Conservation (phyloP, 2,329 filamentous ascomycete genomes). For the Colletotrichum tamarilloi region DNA sequence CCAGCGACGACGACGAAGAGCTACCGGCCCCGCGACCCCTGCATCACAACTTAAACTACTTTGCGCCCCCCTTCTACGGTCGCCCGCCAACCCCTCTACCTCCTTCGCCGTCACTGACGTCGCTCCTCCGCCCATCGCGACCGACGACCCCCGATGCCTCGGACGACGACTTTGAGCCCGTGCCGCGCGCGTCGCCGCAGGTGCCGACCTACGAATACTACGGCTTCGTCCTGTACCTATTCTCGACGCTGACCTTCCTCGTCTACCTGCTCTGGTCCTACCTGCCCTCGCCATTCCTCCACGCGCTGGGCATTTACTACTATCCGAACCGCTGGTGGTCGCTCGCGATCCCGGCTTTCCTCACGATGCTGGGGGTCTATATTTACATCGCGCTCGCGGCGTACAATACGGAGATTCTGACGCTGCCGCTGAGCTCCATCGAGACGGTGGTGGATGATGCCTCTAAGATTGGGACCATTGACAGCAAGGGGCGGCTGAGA, state of each 20-base stretch:
- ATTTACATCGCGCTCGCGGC: conserved; percentile 92
- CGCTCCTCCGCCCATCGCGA: conserved; percentile 88
- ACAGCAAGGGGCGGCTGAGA: conserved; percentile 70
- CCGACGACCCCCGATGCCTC: conserved; percentile 93
- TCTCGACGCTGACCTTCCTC: conserved; percentile 84
- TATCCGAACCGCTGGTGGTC: conserved; percentile 99
- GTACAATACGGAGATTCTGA: conserved; percentile 92
- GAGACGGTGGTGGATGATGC: conserved; percentile 95
- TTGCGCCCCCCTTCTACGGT: conserved; percentile 93
- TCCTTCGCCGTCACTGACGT: conserved; percentile 91
- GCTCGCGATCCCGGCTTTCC: conserved; percentile 88
- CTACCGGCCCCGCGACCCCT: conserved; percentile 54
- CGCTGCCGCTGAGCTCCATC: conserved; percentile 79
- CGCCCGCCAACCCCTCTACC: conserved; percentile 94
- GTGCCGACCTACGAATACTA: conserved; percentile 99
- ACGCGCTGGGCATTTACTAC: conserved; percentile 94
- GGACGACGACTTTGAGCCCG: conserved; percentile 82
- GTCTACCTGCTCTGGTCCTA: conserved; percentile 85
- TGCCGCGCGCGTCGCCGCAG: conserved; percentile 88
- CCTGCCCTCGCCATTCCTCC: conserved; percentile 89
- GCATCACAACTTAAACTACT: conserved; percentile 61
- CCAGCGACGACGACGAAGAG: conserved; percentile 40
- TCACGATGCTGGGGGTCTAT: conserved; percentile 89
- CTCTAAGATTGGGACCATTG: conserved; percentile 85
- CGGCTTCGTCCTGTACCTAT: conserved; percentile 95